Evolutionary conservation across 106 monocot genomes (phyloP).

Genomic region (Dendrobium catenatum): DNA sequence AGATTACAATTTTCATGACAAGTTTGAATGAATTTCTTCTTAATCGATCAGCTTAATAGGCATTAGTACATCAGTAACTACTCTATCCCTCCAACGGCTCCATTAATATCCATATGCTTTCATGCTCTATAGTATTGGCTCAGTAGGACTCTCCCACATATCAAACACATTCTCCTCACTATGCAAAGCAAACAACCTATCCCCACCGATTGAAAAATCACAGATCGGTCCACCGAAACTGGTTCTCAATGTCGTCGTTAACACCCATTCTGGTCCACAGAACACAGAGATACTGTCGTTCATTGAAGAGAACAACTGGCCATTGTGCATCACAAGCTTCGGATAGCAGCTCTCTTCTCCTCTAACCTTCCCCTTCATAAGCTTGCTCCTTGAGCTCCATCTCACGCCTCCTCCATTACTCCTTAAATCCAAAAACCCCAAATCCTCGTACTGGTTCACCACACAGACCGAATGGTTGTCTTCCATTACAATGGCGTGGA

Average conservation of each 20-base stretch:
- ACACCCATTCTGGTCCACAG: constrained; percentile 71
- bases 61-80: too few species aligned
- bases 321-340: constrained; percentile 52
- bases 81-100: too few species aligned
- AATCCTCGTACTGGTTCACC: constrained; percentile 83
- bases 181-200: constrained; percentile 73
- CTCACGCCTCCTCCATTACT: constrained; percentile 40
- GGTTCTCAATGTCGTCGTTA: constrained; percentile 55
- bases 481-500: constrained; percentile 78
- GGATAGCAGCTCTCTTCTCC: constrained; percentile 83
- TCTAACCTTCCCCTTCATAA: constrained; percentile 57
- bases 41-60: too few species aligned
- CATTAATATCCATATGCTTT: too few species aligned
- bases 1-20: too few species aligned
- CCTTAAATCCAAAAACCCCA: constrained; percentile 81
- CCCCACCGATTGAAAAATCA: constrained; percentile 86
- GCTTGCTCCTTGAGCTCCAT: constrained; percentile 86
- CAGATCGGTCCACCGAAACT: constrained; percentile 73
- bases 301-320: constrained; percentile 87
- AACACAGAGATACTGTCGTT: constrained; percentile 85
- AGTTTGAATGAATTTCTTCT: too few species aligned
- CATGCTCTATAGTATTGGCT: constrained; percentile 14
- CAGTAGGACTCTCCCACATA: constrained; percentile 78
- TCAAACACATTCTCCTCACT: constrained; percentile 93
- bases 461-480: constrained; percentile 64